Percentiles rank a stretch among this genome's conserved stretches.
Conservation (phyloP, 768 basidiomycete species). For the Boletus reticulatus region DNA sequence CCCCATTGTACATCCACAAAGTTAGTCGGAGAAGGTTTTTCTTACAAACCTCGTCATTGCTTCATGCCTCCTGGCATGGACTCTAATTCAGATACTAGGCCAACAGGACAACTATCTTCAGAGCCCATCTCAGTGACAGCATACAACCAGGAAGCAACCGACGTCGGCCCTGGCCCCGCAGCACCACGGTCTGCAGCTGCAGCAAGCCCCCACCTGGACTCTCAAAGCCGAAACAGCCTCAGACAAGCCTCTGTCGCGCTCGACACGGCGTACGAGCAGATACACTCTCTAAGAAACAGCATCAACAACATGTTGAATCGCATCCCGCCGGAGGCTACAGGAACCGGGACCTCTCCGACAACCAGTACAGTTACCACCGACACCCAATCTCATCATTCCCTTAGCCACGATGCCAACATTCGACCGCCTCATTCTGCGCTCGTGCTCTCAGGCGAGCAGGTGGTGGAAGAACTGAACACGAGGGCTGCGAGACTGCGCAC, state of each 20-base stretch:
- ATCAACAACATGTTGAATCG: slow-evolving; percentile 42
- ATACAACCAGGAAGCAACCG: slow-evolving; percentile 13
- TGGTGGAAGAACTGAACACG: slow-evolving; percentile 26
- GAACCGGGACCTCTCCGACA: slow-evolving; percentile 4
- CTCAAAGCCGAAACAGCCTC: slow-evolving; percentile 37
- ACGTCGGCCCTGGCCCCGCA: not conserved
- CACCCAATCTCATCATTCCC: slow-evolving; percentile 9
- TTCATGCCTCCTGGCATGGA: slow-evolving; percentile 19
- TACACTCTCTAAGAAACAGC: slow-evolving; percentile 52
- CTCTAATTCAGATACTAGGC: slow-evolving; percentile 8
- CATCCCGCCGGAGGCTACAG: slow-evolving; percentile 36
- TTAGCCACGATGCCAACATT: slow-evolving; percentile 21
- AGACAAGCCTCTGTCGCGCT: slow-evolving; percentile 53
- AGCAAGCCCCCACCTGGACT: slow-evolving; percentile 8
- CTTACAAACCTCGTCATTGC: not conserved
- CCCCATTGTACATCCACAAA: no score
- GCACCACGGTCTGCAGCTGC: slow-evolving; percentile 4
- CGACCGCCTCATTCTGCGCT: slow-evolving; percentile 31
- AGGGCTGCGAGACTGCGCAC: slow-evolving; percentile 30
- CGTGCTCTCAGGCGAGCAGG: slow-evolving; percentile 28
- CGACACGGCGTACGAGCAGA: slow-evolving; percentile 53
- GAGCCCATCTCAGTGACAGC: slow-evolving; percentile 10
- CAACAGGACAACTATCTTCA: slow-evolving; percentile 10
- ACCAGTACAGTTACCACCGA: not conserved
- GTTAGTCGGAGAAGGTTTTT: no score